Evolutionary conservation across 805 yeast species (phyloP).

Genomic region (Clavispora vitiphila): DNA sequence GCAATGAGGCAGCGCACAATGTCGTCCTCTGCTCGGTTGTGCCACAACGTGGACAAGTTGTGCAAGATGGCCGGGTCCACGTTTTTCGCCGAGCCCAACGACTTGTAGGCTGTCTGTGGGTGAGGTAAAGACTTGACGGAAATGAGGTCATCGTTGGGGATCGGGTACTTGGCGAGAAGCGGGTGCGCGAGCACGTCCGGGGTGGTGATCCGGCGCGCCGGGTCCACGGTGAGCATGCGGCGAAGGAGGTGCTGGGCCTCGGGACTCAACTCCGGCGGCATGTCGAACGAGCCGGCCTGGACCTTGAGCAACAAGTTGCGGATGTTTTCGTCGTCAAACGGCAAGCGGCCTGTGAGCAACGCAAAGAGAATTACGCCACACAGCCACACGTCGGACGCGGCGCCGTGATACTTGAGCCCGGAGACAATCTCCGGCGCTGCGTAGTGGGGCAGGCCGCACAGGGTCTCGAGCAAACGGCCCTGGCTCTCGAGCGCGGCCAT

Average conservation of each 20-base stretch:
- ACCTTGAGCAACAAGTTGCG: conserved; percentile 67
- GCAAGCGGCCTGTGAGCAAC: conserved; percentile 71
- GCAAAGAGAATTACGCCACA: conserved; percentile 83
- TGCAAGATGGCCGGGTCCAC: conserved; percentile 51
- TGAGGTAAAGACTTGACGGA: conserved; percentile 47
- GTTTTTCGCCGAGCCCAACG: conserved; percentile 43
- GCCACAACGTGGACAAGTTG: conserved; percentile 55
- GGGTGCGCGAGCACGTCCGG: conserved; percentile 59
- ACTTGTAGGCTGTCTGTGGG: conserved; percentile 48
- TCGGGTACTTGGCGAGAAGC: conserved; percentile 48
- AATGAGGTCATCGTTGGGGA: conserved; percentile 40
- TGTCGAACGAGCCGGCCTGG: conserved; percentile 67
- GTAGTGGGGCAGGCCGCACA: conserved; percentile 86
- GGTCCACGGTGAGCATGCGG: conserved; percentile 65
- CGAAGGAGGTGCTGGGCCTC: conserved; percentile 68
- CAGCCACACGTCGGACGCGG: conserved; percentile 85
- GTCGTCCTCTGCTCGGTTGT: conserved; percentile 43
- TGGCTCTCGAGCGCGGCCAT: conserved; percentile 82
- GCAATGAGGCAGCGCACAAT: conserved; percentile 32
- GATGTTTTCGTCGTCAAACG: conserved; percentile 79
- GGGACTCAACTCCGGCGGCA: conserved; percentile 58
- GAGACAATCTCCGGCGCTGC: conserved; percentile 85
- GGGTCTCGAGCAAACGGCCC: conserved; percentile 67
- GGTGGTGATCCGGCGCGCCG: conserved; percentile 65
- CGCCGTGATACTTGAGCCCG: conserved; percentile 75